Conservation (phyloP, 495 filamentous ascomycete species). For the Aspergillus sparsus region DNA sequence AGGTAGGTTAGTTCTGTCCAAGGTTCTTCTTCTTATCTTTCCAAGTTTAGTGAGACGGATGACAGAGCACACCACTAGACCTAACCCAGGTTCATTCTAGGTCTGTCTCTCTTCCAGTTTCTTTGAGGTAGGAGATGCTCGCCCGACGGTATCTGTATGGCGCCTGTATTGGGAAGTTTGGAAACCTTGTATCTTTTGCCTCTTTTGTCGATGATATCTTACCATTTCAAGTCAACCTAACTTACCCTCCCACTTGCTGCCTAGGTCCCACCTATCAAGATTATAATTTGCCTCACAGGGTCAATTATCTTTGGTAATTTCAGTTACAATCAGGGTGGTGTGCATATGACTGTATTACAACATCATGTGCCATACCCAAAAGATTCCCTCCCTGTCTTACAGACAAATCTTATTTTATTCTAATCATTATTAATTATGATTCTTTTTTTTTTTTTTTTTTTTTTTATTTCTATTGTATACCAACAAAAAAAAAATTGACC, state of each 20-base stretch:
- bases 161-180: not conserved
- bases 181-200: not conserved
- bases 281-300: slow-evolving; percentile 4
- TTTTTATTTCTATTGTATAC: not conserved
- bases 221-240: not conserved
- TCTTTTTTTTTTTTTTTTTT: slow-evolving; percentile 1
- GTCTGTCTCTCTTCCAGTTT: no score
- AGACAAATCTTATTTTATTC: not conserved
- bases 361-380: slow-evolving; percentile 11
- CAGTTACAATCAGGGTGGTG: not conserved
- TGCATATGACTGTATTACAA: slow-evolving; percentile 1
- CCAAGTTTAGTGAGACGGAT: no score
- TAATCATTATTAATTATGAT: not conserved
- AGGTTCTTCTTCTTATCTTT: not conserved
- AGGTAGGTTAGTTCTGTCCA: not conserved
- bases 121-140: no score
- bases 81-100: no score
- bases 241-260: not conserved
- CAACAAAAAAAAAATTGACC: not conserved
- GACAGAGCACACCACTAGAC: no score
- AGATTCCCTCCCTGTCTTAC: slow-evolving; percentile 7
- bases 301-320: not conserved
- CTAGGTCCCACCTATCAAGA: slow-evolving; percentile 10
- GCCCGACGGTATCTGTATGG: not conserved
- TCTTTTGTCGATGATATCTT: not conserved